A percentile compares a stretch with the other conserved stretches of the same genome.
phyloP scores from a whole-genome alignment of 2,329 filamentous ascomycete genomes.

The Apiospora malaysiana region DNA sequence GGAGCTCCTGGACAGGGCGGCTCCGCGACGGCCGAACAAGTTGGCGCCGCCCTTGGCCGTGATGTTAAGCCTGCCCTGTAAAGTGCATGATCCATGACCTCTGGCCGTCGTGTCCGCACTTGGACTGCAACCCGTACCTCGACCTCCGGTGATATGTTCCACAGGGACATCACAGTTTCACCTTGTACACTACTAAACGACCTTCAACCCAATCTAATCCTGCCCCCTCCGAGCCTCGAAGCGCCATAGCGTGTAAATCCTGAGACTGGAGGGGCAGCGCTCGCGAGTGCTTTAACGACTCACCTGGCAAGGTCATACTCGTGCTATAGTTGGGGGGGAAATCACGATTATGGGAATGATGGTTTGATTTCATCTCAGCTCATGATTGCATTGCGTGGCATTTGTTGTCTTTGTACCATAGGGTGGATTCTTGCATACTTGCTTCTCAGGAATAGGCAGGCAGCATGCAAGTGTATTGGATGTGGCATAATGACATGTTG shows the following conservation, averaged over 20 bases:
- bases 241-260: constrained; percentile 7
- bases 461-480: background rate
- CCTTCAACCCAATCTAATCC: constrained; percentile 18
- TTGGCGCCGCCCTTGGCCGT: constrained; percentile 56
- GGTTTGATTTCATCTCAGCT: constrained; percentile 22
- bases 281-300: constrained; percentile 4
- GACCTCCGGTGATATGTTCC: background rate
- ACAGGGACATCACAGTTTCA: background rate
- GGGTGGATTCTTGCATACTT: constrained; percentile 3
- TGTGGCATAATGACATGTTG: constrained; percentile 4
- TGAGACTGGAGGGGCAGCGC: constrained; percentile 6
- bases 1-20: constrained; percentile 42
- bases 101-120: background rate
- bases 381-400: constrained; percentile 21
- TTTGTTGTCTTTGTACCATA: constrained; percentile 21
- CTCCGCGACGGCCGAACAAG: constrained; percentile 53
- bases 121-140: background rate
- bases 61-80: constrained; percentile 49
- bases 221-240: constrained; percentile 10
- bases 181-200: constrained; percentile 19
- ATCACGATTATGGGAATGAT: constrained; percentile 18
- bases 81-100: background rate
- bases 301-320: constrained; percentile 18
- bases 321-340: constrained; percentile 8
- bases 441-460: background rate